phyloP scores from a whole-genome alignment of 1,284 basidiomycete species.

The Fomitopsis palustris region DNA sequence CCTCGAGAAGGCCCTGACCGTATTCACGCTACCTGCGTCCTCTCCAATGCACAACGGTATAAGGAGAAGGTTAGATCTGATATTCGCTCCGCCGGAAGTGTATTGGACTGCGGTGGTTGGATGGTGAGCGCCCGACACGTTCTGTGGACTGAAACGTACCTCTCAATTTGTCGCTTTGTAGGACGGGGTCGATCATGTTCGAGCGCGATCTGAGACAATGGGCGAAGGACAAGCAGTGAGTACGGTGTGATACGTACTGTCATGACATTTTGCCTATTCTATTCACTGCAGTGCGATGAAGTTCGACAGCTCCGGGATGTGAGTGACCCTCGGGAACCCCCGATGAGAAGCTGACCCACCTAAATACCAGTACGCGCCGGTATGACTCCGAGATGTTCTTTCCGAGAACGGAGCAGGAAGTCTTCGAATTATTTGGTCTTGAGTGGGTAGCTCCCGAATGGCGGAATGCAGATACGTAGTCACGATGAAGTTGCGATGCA shows the following conservation, averaged over 20 bases:
- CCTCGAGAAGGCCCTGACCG: slow-evolving; percentile 68
- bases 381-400: slow-evolving; percentile 56
- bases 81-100: slow-evolving; percentile 61
- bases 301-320: slow-evolving; percentile 80
- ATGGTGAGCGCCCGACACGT: slow-evolving; percentile 44
- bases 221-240: slow-evolving; percentile 61
- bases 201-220: slow-evolving; percentile 72
- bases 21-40: slow-evolving; percentile 53
- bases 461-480: slow-evolving; percentile 60
- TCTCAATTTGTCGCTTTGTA: slow-evolving; percentile 21
- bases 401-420: slow-evolving; percentile 63
- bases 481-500: no score
- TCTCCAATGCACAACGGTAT: slow-evolving; percentile 29
- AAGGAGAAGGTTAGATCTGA: slow-evolving; percentile 69
- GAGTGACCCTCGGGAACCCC: slow-evolving; percentile 23
- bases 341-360: not conserved
- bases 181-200: slow-evolving; percentile 82
- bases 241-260: not conserved
- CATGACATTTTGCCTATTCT: not conserved
- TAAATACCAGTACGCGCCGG: slow-evolving; percentile 46
- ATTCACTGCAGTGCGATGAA: slow-evolving; percentile 56
- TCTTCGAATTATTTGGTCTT: slow-evolving; percentile 65
- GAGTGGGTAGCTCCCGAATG: slow-evolving; percentile 67
- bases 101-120: slow-evolving; percentile 81
- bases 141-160: not conserved